Percentiles rank a stretch among this genome's conserved stretches.
These are phyloP conservation scores for Helotiales sp. DNA, from an alignment of 2,329 filamentous ascomycete genomes.

Conservation along the genomic window DNA sequence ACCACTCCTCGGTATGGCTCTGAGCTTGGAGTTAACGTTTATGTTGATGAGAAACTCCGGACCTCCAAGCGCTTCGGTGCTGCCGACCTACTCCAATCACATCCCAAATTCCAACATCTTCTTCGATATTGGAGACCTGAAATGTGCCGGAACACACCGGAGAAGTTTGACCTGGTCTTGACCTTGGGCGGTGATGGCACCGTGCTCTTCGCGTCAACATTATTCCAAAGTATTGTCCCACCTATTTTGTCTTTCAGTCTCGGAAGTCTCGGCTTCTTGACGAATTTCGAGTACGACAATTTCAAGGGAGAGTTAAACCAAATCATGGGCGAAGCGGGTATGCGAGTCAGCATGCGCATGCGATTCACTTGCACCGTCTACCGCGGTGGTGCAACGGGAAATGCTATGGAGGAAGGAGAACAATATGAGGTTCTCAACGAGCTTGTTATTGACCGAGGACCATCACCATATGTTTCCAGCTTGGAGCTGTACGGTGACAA, in stretches of 20 bases:
- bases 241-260: constrained; percentile 83
- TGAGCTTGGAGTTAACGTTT: constrained; percentile 91
- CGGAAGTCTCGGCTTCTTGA: constrained; percentile 84
- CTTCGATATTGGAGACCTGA: constrained; percentile 96
- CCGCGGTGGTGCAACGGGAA: constrained; percentile 61
- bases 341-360: constrained; percentile 98
- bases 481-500: constrained; percentile 95
- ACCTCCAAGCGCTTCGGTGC: constrained; percentile 87
- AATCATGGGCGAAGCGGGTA: constrained; percentile 91
- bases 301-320: constrained; percentile 86
- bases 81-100: constrained; percentile 67
- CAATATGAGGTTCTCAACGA: constrained; percentile 99
- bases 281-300: constrained; percentile 81
- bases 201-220: constrained; percentile 84
- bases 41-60: constrained; percentile 93
- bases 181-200: constrained; percentile 87
- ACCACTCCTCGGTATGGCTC: constrained; percentile 86
- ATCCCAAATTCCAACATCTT: constrained; percentile 78
- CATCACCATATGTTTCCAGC: constrained; percentile 95
- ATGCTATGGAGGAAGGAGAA: constrained; percentile 81
- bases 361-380: constrained; percentile 98
- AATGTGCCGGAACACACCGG: constrained; percentile 88
- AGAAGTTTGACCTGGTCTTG: constrained; percentile 92
- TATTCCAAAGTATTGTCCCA: constrained; percentile 87
- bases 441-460: constrained; percentile 95